Base-by-base conservation (phyloP, 495 filamentous ascomycete species). In the Corynascus novoguineensis region DNA sequence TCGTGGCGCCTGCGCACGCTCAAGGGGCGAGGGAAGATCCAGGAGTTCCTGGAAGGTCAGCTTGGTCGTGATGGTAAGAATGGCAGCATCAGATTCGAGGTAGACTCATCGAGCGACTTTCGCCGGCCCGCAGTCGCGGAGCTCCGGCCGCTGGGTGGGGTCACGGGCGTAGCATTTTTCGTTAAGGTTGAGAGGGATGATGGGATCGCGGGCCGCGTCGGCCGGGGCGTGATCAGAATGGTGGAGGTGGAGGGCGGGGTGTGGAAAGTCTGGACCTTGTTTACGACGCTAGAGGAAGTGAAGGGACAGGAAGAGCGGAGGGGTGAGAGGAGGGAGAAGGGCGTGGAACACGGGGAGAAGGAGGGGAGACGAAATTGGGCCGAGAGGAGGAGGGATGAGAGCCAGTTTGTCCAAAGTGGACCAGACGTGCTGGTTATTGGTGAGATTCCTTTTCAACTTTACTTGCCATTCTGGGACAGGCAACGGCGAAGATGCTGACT, bases 261-360 rank as follows among this genome's bases (percentile, higher is more conserved):
- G 83, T 88, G 83, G 84, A 87, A 83, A 71, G 80, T 85, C 11
- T 89, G 83, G 71, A 78, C 78, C 0, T 60, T 88, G 15, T 87
- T 82, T 62, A 86, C 85, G 0, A 70, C 74, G 2, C 64, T 88
- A 47, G 73, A 82, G 28, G 75, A 73, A 53, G 56, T 88, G 31
- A 73, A 71, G 12, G 72, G 71, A 0, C 63, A 72, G 10, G 77
- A 83, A 40, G 86, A 88, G 64, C 74, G 73, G 0, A 34, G 77
- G 1, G 76, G 78, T 0, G 54, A 57, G 4, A 74, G 72, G 22
- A 70, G 86, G 25, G 73, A 76, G 10, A 62, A 68, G 1, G 85
- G 85, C 4, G 74, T 81, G 8, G 59, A 69, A 35, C 76, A 82
- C 55, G 85, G 83, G 2, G 65, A 55, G 5, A 49, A 64, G 8